Evolutionary conservation across 1,139 yeast genomes (phyloP), one percentile per base, ranked within the genome.

Genomic region (Pichia sp.): DNA sequence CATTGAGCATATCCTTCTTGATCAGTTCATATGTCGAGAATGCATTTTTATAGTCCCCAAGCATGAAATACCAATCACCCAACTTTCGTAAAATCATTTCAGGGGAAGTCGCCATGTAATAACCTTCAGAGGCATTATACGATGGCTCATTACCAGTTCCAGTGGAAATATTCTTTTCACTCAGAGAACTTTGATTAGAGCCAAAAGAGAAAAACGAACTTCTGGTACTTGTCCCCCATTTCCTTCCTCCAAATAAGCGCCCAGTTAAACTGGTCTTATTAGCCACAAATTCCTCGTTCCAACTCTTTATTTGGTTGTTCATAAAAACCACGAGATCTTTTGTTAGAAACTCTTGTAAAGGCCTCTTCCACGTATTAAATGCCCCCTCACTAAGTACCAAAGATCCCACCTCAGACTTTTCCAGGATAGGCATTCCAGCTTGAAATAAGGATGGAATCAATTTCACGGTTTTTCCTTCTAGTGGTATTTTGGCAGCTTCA

Each of bases 31-130:
- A 91, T 1, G 88, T 80, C 2, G 84, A 68, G 53, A 83, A 81
- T 8, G 97, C 93, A 45, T 77, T 79, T 54, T 80, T 80, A 64
- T 83, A 91, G 59, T 91, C 96, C 31, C 88, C 74, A 18, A 88
- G 62, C 74, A 91, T 84, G 49, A 91, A 74, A 7, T 91, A 77
- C 86, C 94, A 86, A 57, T 91, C 98, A 0, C 94, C 97, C 29
- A 91, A 63, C 52, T 83, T 82, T 34, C 97, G 64, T 23, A 87
- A 67, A 32, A 74, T 69, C 49, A 86, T 85, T 51, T 87, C 96
- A 0, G 82, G 73, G 0, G 88, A 67, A 1, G 75, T 61, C 33
- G 72, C 72, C 37, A 69, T 63, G 54, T 83, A 84, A 42, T 63
- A 74, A 3, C 58, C 56, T n/a, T 46, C 53, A 7, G 35, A 26